These are phyloP conservation scores for Spencermartinsiella ligniputridi DNA, from an alignment of 1,139 yeast species.

Conservation along the genomic window DNA sequence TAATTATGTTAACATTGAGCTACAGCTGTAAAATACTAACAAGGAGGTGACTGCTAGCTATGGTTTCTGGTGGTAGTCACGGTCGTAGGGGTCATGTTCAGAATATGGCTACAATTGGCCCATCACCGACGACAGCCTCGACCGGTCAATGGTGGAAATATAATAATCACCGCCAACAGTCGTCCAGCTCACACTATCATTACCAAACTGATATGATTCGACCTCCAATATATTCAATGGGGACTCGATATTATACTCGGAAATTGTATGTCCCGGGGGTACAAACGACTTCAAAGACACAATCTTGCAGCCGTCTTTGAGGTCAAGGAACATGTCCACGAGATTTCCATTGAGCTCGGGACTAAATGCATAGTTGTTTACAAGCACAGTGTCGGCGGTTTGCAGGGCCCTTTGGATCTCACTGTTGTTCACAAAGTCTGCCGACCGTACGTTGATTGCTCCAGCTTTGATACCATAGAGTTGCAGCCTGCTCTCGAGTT, in stretches of 20 bases:
- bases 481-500: constrained; percentile 53
- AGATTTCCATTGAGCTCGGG: constrained; percentile 64
- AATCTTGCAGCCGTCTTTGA: constrained; percentile 71
- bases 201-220: constrained; percentile 59
- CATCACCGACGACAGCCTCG: constrained; percentile 12
- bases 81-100: no score
- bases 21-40: no score
- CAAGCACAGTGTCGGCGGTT: constrained; percentile 66
- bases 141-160: constrained; percentile 61
- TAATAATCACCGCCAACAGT: constrained; percentile 78
- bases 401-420: constrained; percentile 51
- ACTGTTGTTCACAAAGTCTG: constrained; percentile 64
- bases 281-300: constrained; percentile 75
- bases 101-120: no score
- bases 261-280: constrained; percentile 47
- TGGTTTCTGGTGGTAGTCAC: no score
- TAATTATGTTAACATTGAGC: no score
- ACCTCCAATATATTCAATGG: constrained; percentile 61
- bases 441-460: constrained; percentile 52
- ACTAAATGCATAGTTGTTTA: constrained; percentile 82
- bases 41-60: no score
- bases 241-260: constrained; percentile 48
- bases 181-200: constrained; percentile 85
- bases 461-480: constrained; percentile 63
- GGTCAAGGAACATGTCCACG: constrained; percentile 57